Conservation (phyloP, 768 basidiomycete genomes). For the Leccinum barrowsii region DNA sequence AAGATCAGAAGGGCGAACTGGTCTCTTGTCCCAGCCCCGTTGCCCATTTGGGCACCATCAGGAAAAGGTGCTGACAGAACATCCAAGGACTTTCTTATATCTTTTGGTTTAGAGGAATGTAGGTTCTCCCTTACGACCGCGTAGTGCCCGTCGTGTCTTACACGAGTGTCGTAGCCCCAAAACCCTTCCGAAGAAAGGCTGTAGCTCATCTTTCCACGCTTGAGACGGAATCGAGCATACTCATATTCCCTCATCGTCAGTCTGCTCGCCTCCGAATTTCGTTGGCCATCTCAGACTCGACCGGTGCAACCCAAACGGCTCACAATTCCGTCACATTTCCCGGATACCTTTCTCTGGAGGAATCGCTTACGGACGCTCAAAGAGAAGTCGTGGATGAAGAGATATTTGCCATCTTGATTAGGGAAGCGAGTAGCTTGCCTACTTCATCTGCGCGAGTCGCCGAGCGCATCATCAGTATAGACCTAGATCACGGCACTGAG, state of each 20-base stretch:
- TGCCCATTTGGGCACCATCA: conserved; percentile 63
- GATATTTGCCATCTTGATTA: conserved; percentile 69
- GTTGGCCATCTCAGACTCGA: conserved; percentile 35
- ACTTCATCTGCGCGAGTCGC: conserved; percentile 76
- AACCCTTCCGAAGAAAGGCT: conserved; percentile 61
- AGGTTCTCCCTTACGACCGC: conserved; percentile 25
- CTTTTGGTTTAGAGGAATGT: conserved; percentile 84
- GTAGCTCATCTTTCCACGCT: conserved; percentile 63
- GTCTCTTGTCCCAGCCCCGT: conserved; percentile 75
- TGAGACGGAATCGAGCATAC: conserved; percentile 38
- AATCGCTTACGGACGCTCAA: conserved; percentile 55
- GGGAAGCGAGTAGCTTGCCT: conserved; percentile 72
- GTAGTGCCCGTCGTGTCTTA: not conserved
- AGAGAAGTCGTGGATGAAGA: conserved; percentile 77
- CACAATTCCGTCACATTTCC: conserved; percentile 35
- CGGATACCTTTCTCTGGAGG: conserved; percentile 43
- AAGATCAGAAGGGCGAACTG: conserved; percentile 75
- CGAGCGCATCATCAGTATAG: conserved; percentile 72
- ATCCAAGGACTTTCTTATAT: conserved; percentile 75
- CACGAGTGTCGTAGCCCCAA: conserved; percentile 47
- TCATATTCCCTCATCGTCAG: conserved; percentile 66
- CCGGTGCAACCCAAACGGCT: conserved; percentile 32
- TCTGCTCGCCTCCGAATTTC: conserved; percentile 61
- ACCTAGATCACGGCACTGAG: conserved; percentile 68
- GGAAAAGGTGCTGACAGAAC: conserved; percentile 80